Conservation (phyloP, 208 protist species). For the Leishmania aethiopica region DNA sequence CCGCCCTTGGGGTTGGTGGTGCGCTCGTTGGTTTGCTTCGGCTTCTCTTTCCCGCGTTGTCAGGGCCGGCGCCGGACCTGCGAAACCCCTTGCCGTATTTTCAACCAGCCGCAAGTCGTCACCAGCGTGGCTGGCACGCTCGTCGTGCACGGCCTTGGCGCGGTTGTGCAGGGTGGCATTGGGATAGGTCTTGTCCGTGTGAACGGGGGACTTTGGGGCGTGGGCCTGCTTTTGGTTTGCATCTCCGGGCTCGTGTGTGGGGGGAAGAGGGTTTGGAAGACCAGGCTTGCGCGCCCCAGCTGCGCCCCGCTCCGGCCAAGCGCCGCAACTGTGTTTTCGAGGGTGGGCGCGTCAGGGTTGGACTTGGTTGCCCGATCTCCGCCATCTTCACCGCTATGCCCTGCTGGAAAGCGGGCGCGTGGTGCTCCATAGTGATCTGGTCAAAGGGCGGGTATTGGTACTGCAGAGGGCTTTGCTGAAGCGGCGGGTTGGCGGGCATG, state of each 20-base stretch:
- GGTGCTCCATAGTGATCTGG: constrained; percentile 47
- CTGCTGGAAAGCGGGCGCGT: constrained; percentile 48
- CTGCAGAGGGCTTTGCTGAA: constrained; percentile 40
- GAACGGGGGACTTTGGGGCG: constrained; percentile 37
- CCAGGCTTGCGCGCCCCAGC: constrained; percentile 17
- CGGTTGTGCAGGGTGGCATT: constrained; percentile 49
- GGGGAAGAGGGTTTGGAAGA: constrained; percentile 46
- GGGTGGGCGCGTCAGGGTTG: constrained; percentile 32
- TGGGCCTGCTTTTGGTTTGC: constrained; percentile 52
- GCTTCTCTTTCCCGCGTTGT: constrained; percentile 34
- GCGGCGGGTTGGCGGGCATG: constrained; percentile 42
- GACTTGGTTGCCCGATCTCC: constrained; percentile 39
- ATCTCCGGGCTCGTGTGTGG: constrained; percentile 46
- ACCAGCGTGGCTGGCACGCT: constrained; percentile 30
- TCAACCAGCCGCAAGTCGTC: constrained; percentile 46
- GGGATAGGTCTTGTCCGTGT: constrained; percentile 49
- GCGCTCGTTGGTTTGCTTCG: constrained; percentile 44
- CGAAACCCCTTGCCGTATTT: constrained; percentile 36
- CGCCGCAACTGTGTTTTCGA: constrained; percentile 55
- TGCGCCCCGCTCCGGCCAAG: constrained; percentile 39
- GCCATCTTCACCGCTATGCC: constrained; percentile 48
- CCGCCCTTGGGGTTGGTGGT: constrained; percentile 32
- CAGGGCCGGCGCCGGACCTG: constrained; percentile 41
- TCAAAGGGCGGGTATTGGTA: constrained; percentile 50
- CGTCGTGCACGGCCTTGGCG: constrained; percentile 44